Percentiles rank a stretch among this genome's conserved stretches.
These are phyloP conservation scores for Sclerospora graminicola DNA, from an alignment of 352 stramenopile genomes.

Conservation along the genomic window DNA sequence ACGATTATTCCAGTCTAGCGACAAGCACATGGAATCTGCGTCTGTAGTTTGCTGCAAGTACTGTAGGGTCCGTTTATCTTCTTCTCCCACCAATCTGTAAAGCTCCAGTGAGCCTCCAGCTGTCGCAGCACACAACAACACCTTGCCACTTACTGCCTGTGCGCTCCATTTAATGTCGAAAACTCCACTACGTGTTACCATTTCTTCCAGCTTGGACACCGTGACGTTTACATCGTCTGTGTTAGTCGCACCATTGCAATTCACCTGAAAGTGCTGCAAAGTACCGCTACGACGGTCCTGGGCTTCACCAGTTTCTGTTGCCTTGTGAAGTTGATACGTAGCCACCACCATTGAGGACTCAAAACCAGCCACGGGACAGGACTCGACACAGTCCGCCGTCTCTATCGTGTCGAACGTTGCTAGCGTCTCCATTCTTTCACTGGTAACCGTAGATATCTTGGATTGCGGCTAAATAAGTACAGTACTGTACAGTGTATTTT, in stretches of 20 bases:
- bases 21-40: slow-evolving; percentile 61
- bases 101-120: slow-evolving; percentile 57
- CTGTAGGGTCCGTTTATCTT: slow-evolving; percentile 10
- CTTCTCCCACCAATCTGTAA: slow-evolving; percentile 25
- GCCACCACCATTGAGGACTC: slow-evolving; percentile 59
- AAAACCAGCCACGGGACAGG: slow-evolving; percentile 49
- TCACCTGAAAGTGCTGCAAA: slow-evolving; percentile 53
- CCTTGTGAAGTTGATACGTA: slow-evolving; percentile 80
- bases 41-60: slow-evolving; percentile 30
- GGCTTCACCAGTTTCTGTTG: slow-evolving; percentile 8
- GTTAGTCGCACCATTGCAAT: slow-evolving; percentile 17
- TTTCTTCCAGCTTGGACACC: slow-evolving; percentile 35
- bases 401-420: slow-evolving; percentile 65
- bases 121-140: slow-evolving; percentile 51
- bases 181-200: slow-evolving; percentile 45
- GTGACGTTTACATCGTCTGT: slow-evolving; percentile 14
- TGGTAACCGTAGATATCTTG: not conserved
- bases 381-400: slow-evolving; percentile 81
- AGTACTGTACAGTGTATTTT: too few relatives aligned
- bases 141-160: slow-evolving; percentile 35
- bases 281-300: slow-evolving; percentile 47
- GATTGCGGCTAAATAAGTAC: slow-evolving; percentile 7
- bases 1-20: slow-evolving; percentile 79
- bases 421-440: slow-evolving; percentile 27
- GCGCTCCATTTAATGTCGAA: slow-evolving; percentile 82